phyloP scores from a whole-genome alignment of 2,329 filamentous ascomycete species.

The Ascochyta clinopodiicola region DNA sequence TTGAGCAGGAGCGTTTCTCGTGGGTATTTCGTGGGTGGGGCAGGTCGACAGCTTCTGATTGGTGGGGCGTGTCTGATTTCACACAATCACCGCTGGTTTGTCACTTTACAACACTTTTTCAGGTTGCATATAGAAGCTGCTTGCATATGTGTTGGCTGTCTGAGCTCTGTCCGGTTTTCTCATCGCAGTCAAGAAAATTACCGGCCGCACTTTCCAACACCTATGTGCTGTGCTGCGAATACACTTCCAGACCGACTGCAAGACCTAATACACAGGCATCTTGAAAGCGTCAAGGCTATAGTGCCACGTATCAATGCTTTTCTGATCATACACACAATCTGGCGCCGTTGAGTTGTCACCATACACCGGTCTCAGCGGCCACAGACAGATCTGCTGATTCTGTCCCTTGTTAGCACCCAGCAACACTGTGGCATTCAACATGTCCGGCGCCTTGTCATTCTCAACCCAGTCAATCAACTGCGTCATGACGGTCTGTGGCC shows the following conservation, averaged over 20 bases:
- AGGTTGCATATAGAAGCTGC: no score
- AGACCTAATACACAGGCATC: slow-evolving; percentile 16
- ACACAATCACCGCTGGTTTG: background rate
- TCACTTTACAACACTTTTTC: no score
- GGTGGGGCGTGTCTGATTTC: background rate
- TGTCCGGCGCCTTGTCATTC: slow-evolving; percentile 53
- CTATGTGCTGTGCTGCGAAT: no score
- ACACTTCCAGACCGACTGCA: background rate
- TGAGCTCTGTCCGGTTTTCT: no score
- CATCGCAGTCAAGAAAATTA: no score
- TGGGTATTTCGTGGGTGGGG: slow-evolving; percentile 7
- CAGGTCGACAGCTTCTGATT: background rate
- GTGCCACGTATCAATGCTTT: slow-evolving; percentile 49
- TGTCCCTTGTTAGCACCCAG: slow-evolving; percentile 42
- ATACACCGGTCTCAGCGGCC: slow-evolving; percentile 54
- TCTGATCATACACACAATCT: slow-evolving; percentile 49
- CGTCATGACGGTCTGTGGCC: slow-evolving; percentile 51
- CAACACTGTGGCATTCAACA: slow-evolving; percentile 51
- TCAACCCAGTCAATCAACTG: slow-evolving; percentile 59
- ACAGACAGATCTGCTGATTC: slow-evolving; percentile 50
- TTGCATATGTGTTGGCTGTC: no score
- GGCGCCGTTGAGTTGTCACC: slow-evolving; percentile 39
- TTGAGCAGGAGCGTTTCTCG: background rate
- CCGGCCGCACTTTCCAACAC: no score
- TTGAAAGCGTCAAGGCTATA: slow-evolving; percentile 50